A percentile compares a stretch with the other conserved stretches of the same genome.
Conservation (phyloP, 2,329 filamentous ascomycete genomes). For the Colletotrichum tropicicola region DNA sequence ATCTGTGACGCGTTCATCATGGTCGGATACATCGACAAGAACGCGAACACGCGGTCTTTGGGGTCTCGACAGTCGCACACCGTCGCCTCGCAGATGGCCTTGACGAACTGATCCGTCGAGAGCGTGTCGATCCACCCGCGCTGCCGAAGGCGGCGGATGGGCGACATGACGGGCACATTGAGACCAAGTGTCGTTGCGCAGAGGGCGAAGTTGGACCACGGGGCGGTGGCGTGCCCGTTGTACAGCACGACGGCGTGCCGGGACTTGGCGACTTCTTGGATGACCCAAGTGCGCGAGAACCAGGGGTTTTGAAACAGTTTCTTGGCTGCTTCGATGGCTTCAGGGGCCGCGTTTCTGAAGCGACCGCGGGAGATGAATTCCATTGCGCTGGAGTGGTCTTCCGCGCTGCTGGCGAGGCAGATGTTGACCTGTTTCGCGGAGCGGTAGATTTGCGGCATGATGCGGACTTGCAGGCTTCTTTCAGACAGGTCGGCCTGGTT, state of each 20-base stretch:
- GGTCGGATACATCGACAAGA: conserved; percentile 1
- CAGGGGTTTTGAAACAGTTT: neutral
- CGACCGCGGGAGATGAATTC: neutral
- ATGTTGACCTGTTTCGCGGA: conserved; percentile 34
- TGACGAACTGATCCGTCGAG: neutral
- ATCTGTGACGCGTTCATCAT: neutral
- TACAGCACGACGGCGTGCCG: neutral
- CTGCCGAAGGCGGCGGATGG: neutral
- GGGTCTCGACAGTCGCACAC: neutral
- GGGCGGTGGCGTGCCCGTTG: neutral
- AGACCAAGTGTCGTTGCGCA: neutral
- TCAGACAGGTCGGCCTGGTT: conserved; percentile 33
- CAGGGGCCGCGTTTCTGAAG: neutral
- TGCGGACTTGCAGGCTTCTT: conserved; percentile 33
- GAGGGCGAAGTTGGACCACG: conserved; percentile 2
- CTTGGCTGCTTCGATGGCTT: neutral
- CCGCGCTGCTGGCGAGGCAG: conserved; percentile 28
- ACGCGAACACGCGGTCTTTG: conserved; percentile 1
- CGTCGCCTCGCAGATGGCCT: neutral
- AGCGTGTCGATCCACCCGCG: neutral
- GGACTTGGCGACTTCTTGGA: conserved; percentile 1
- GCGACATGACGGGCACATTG: neutral
- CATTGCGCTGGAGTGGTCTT: conserved; percentile 20
- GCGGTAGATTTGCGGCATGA: conserved; percentile 35
- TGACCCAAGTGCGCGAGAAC: neutral